Evolutionary conservation across 78 protist genomes (phyloP), one percentile per base, ranked within the genome.

Genomic region (Guillardia theta): DNA sequence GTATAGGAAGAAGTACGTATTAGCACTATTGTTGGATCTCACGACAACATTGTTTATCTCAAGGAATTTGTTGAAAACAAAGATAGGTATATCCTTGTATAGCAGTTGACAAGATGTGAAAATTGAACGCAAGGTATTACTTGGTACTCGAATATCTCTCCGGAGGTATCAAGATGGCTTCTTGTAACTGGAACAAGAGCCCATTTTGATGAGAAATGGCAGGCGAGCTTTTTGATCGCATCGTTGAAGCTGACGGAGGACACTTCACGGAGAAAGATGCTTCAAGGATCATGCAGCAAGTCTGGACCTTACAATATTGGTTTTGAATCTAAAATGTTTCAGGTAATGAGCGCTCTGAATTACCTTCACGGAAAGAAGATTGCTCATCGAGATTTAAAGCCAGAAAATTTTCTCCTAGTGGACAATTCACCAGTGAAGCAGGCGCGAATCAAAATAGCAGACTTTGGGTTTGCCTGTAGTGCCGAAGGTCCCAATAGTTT

Each of bases 191-290:
- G n/a, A n/a, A n/a, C n/a, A n/a, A n/a, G n/a, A n/a, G n/a, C n/a
- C n/a, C n/a, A n/a, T n/a, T n/a, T n/a, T n/a, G n/a, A n/a, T n/a
- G n/a, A n/a, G n/a, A n/a, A n/a, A n/a, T n/a, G n/a, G n/a, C n/a
- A n/a, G n/a, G 70, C 39, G 93, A 88, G 43, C 93, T 88, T 15
- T 88, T 88, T 30, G 93, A 88, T 64, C 93, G 93, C 93, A 80
- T 80, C 45, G 50, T 80, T 33, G 90, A 80, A 8, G 50, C 54
- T 18, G 62, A 46, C 15, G 54, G 36, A 15, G 90, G 90, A 19
- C 90, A 80, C 90, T 80, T 44, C 90, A 80, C 90, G 37, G 90
- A 80, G 50, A 45, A 39, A 33, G 90, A 44, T 30, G 90, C 90
- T 33, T 19, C 58, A 24, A n/a, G 1, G 0, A 80, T 45, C 90